Conservation (phyloP, 768 basidiomycete genomes). For the Lentinus brumalis region DNA sequence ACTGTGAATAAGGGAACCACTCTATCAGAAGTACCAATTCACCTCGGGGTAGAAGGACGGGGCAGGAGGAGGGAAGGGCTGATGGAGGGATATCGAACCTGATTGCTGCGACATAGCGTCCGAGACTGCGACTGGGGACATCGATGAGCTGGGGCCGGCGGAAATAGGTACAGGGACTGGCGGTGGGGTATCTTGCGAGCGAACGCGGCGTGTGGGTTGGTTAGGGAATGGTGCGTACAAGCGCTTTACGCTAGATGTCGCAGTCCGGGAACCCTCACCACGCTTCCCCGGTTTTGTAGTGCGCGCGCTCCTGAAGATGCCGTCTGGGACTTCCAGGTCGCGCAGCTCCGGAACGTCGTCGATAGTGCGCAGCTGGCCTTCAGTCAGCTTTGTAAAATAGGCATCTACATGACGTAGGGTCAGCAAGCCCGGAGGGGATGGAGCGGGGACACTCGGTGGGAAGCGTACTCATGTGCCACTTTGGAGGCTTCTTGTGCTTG, state of each 20-base stretch:
- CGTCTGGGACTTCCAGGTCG: slow-evolving; percentile 65
- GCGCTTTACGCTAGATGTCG: slow-evolving; percentile 34
- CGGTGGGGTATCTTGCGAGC: slow-evolving; percentile 13
- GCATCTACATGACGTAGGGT: slow-evolving; percentile 53
- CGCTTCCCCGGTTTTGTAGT: slow-evolving; percentile 24
- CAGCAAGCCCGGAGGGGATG: background rate
- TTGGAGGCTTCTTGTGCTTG: slow-evolving; percentile 42
- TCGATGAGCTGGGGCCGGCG: slow-evolving; percentile 6
- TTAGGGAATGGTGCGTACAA: slow-evolving; percentile 46
- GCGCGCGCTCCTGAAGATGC: slow-evolving; percentile 63
- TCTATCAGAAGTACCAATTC: slow-evolving; percentile 20
- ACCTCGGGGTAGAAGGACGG: slow-evolving; percentile 11
- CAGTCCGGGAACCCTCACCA: slow-evolving; percentile 17
- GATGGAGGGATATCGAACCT: slow-evolving; percentile 12
- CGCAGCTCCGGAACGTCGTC: slow-evolving; percentile 64
- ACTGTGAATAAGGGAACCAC: slow-evolving; percentile 17
- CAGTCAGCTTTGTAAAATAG: slow-evolving; percentile 78
- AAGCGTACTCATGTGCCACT: slow-evolving; percentile 80
- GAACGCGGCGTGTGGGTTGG: slow-evolving; percentile 18
- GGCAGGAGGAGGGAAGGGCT: slow-evolving; percentile 12
- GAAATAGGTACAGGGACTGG: slow-evolving; percentile 6
- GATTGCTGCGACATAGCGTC: slow-evolving; percentile 9
- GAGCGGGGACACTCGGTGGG: slow-evolving; percentile 9
- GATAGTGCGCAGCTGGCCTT: slow-evolving; percentile 70
- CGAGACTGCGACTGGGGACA: slow-evolving; percentile 1